Base-by-base conservation (phyloP, 768 basidiomycete species). In the Amanita brunnescens region DNA sequence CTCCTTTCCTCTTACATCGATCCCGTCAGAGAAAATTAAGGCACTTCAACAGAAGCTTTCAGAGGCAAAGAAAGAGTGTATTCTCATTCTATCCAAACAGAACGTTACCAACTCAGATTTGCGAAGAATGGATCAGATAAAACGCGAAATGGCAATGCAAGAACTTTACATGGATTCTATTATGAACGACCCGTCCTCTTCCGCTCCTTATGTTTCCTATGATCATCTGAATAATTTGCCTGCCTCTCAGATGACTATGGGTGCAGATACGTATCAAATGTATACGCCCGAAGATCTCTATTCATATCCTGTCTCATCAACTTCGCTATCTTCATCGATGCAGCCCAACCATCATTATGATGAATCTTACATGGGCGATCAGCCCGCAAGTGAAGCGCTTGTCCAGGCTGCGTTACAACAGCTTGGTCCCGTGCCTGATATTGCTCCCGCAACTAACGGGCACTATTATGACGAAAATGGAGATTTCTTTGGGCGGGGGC, bases 401-500 rank as follows among this genome's bases (percentile, higher is more conserved):
- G 21, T 20, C 38, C 33, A 48, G 23, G 33, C 30, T 35, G 23
- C 42, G 18, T 23, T 37, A 18, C 26, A 51, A 12, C 21, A 34
- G n/a, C 16, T 32, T 45, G 34, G 9, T 49, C 14, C 44, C 1
- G 48, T 46, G 26, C 24, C 38, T 12, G 47, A 49, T n/a, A 42
- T 56, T 16, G 48, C 52, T 45, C 40, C 26, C 30, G 55, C 52
- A 33, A 47, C 33, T 16, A 29, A 57, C 18, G 59, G 57, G 23
- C 53, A 55, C 6, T 55, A 63, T 7, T 56, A 58, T 52, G 55
- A 60, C 3, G 54, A 59, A 38, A 52, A 59, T 7, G 23, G 37
- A 16, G 52, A 52, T 23, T 24, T 32, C 37, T 1, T 72, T 54
- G 77, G 78, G 5, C 67, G 74, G 2, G 75, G 73, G 7, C 62